Conservation (phyloP, 495 filamentous ascomycete species). For the Clohesyomyces aquaticus region DNA sequence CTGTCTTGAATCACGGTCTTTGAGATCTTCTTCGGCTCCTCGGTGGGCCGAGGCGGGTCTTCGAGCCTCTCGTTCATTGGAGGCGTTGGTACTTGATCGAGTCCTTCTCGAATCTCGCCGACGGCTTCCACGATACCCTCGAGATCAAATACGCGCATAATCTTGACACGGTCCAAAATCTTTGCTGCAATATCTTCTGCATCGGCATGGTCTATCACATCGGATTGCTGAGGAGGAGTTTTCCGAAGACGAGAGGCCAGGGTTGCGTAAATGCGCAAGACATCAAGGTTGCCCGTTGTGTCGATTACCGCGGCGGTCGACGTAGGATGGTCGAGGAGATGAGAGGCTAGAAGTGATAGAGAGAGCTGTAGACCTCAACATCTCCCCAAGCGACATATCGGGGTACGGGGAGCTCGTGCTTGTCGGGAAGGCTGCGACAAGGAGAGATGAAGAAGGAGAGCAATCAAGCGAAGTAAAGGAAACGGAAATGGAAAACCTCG, state of each 20-base stretch:
- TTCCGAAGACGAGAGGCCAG: conserved; percentile 26
- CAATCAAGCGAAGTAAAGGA: neutral
- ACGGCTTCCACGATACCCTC: conserved; percentile 62
- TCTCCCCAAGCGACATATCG: neutral
- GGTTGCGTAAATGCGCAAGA: conserved; percentile 34
- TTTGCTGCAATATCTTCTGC: conserved; percentile 28
- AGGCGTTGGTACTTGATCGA: conserved; percentile 13
- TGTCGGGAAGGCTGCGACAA: neutral
- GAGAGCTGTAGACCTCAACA: conserved; percentile 21
- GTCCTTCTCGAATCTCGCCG: conserved; percentile 48
- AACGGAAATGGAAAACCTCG: too few species aligned
- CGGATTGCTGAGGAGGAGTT: neutral
- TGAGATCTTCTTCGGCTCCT: neutral
- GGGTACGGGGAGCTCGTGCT: neutral
- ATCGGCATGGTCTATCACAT: neutral
- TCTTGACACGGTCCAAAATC: conserved; percentile 56
- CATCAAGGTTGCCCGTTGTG: conserved; percentile 41
- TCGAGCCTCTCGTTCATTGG: neutral
- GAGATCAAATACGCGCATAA: conserved; percentile 64
- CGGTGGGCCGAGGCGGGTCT: neutral
- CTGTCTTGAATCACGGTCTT: conserved; percentile 39
- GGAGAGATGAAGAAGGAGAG: neutral
- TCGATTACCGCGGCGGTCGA: conserved; percentile 44
- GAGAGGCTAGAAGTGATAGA: conserved; percentile 29
- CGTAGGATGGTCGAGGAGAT: conserved; percentile 32